Evolutionary conservation across 192 early-diverging fungal genomes (phyloP).

Genomic region (Coemansia sp.): DNA sequence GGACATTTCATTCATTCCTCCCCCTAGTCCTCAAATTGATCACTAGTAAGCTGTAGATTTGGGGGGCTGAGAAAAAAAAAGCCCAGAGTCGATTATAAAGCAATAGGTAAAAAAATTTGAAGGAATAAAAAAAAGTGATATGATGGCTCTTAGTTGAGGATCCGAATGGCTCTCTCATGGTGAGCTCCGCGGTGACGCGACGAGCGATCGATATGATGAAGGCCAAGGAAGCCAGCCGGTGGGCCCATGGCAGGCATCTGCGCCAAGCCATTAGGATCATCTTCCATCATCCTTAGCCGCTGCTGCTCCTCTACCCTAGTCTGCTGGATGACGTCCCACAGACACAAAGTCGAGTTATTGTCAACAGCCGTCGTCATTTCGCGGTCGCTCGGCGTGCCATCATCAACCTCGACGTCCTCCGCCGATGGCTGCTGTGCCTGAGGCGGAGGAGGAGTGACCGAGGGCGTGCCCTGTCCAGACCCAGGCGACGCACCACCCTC

Average conservation of each 20-base stretch:
- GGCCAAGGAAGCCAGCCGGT: slow-evolving; percentile 25
- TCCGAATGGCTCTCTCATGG: slow-evolving; percentile 42
- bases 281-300: slow-evolving; percentile 13
- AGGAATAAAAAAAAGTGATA: neutral
- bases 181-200: slow-evolving; percentile 39
- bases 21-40: neutral
- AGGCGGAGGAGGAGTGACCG: slow-evolving; percentile 20
- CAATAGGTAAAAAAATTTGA: neutral
- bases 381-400: neutral
- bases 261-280: neutral
- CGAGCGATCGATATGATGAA: slow-evolving; percentile 42
- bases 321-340: slow-evolving; percentile 40
- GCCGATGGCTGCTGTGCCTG: neutral
- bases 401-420: neutral
- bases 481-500: slow-evolving; percentile 18
- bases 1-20: too few species aligned
- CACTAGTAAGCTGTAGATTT: neutral
- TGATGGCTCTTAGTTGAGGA: slow-evolving; percentile 25
- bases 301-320: slow-evolving; percentile 8
- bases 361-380: neutral
- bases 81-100: neutral
- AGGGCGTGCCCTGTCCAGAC: slow-evolving; percentile 15
- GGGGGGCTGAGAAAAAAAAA: neutral
- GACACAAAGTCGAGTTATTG: slow-evolving; percentile 15
- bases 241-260: slow-evolving; percentile 5